Percentiles rank a stretch among this genome's conserved stretches.
Conservation (phyloP, 179 eudicot species). For the Sideroxylon spinosum region DNA sequence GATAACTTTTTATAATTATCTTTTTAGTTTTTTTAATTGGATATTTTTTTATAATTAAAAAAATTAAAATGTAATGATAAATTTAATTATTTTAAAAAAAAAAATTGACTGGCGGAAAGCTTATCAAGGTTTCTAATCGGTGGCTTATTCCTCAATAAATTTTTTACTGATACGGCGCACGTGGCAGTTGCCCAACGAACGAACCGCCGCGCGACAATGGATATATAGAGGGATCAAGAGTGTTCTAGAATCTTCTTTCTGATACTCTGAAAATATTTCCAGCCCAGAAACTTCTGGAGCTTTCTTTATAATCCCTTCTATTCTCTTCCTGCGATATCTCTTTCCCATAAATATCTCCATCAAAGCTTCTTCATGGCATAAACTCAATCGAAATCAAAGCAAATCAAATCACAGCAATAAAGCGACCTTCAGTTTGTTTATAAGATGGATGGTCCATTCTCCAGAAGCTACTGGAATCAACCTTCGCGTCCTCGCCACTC, state of each 20-base stretch:
- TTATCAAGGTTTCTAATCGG: too few relatives aligned
- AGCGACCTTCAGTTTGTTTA: neutral
- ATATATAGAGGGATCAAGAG: neutral
- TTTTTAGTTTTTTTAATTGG: too few relatives aligned
- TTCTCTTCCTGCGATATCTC: neutral
- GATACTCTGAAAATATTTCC: neutral
- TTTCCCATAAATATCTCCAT: neutral
- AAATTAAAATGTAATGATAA: too few relatives aligned
- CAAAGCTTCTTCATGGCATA: neutral
- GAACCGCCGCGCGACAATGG: neutral
- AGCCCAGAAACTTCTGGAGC: neutral
- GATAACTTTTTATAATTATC: too few relatives aligned
- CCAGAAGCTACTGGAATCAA: conserved; percentile 6
- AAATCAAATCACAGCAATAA: neutral
- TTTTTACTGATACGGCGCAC: neutral
- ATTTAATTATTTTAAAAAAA: too few relatives aligned
- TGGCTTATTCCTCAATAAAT: neutral
- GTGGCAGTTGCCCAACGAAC: neutral
- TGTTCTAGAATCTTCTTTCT: neutral
- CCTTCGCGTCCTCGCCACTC: neutral
- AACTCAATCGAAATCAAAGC: too few relatives aligned
- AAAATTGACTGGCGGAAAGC: too few relatives aligned
- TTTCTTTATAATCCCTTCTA: neutral
- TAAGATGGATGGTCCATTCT: conserved; percentile 16
- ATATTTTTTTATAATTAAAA: too few relatives aligned